These are phyloP conservation scores for Leccinellum luteum DNA, from an alignment of 768 basidiomycete genomes.

Conservation along the genomic window DNA sequence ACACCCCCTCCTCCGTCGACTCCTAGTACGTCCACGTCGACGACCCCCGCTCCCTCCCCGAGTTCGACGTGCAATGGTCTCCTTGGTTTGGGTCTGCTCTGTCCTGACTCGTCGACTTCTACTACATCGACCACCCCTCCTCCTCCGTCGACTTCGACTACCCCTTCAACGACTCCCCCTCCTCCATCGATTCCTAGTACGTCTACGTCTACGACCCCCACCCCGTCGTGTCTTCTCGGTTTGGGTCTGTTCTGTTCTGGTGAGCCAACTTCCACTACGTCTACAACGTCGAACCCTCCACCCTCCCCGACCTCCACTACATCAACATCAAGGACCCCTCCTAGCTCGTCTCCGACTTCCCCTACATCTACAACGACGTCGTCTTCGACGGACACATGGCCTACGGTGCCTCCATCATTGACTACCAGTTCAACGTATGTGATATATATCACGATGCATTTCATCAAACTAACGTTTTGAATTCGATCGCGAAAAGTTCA, in stretches of 20 bases:
- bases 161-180: not conserved
- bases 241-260: not conserved
- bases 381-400: not conserved
- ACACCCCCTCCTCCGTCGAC: not conserved
- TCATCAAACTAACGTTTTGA: not conserved
- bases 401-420: not conserved
- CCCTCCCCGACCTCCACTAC: not conserved
- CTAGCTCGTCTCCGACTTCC: not conserved
- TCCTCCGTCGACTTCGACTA: not conserved
- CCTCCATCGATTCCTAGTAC: not conserved
- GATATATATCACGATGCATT: not conserved
- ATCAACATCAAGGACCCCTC: not conserved
- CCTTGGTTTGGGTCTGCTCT: not conserved
- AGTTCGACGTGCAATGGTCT: not conserved
- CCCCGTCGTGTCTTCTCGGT: not conserved
- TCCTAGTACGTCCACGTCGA: not conserved
- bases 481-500: constrained; percentile 32
- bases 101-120: not conserved
- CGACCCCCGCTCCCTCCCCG: not conserved
- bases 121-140: not conserved
- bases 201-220: not conserved
- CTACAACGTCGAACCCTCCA: not conserved
- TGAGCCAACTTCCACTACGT: not conserved
- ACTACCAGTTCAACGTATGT: constrained; percentile 14
- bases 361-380: not conserved